Base-by-base conservation (phyloP, 371 early-diverging fungal species). In the Lichtheimia hyalospora region DNA sequence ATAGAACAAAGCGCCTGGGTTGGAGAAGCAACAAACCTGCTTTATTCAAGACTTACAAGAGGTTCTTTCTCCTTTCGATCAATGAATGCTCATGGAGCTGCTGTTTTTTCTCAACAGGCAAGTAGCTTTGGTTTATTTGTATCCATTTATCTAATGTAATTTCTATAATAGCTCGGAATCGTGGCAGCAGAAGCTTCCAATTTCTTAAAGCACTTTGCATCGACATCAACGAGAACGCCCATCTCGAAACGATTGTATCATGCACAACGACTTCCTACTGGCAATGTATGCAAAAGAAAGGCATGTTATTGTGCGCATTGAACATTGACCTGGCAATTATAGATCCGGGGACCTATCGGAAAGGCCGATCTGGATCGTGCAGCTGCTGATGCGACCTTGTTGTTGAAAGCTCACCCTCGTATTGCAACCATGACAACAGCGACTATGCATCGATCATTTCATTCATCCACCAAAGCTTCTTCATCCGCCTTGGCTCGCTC, bases 51-150 rank as follows among this genome's bases (percentile, higher is more conserved):
- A 34, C 34, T 34, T 34, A 34, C 34, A 34, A 34, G 34, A 34
- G 34, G 34, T 10, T 34, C 34, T 34, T 34, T 43, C 24, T 55
- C 41, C 40, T 54, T 40, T 54, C 3, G 24, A 55, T 61, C 46
- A 62, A 62, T 62, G 62, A 57, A 50, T 52, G 34, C 62, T 28
- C 52, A 46, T 46, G 54, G 62, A 34, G 41, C 62, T 25, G 51
- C 54, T 42, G 53, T 49, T 20, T 62, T 62, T 46, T 51, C 62
- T n/a, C 57, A 57, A 52, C 62, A 62, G 57, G 62, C 57, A 18
- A 51, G 27, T 49, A 39, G 0, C 54, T 18, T 52, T 7, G 20
- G n/a, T 28, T 52, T 34, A 34, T 25, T 23, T 16, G n/a, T 41
- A 20, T 40, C 16, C 28, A 34, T 8, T 40, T 52, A 25, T 41